Percentiles rank a stretch among this genome's conserved stretches.
Evolutionary conservation across 805 yeast genomes (phyloP).

Genomic region (Ogataea siamensis): DNA sequence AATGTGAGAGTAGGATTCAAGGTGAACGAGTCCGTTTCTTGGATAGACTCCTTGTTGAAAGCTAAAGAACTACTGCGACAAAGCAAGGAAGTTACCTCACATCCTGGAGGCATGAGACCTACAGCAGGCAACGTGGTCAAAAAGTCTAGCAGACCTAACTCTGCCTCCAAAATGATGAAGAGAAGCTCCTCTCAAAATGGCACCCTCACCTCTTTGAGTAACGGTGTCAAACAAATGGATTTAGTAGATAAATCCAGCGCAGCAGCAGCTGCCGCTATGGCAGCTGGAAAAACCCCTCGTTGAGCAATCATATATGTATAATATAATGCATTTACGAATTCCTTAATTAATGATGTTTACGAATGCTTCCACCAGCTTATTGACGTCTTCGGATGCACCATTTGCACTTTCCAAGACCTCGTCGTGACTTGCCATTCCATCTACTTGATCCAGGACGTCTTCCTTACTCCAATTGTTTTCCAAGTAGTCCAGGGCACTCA

Average conservation of each 20-base stretch:
- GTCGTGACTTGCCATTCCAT: constrained; percentile 85
- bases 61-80: constrained; percentile 56
- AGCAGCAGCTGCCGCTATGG: constrained; percentile 26
- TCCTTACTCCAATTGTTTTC: constrained; percentile 15
- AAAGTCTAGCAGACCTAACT: constrained; percentile 3
- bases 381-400: constrained; percentile 79
- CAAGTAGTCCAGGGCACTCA: constrained; percentile 54
- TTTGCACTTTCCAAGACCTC: constrained; percentile 86
- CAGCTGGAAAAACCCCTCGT: constrained; percentile 17
- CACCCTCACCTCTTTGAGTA: not conserved
- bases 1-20: constrained; percentile 37
- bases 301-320: constrained; percentile 2
- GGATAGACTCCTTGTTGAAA: constrained; percentile 69
- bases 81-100: constrained; percentile 20
- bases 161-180: constrained; percentile 1
- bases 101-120: not conserved
- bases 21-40: constrained; percentile 49
- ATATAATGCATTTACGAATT: constrained; percentile 7
- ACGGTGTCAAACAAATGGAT: constrained; percentile 7
- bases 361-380: constrained; percentile 61
- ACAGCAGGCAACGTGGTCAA: not conserved
- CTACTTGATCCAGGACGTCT: constrained; percentile 43
- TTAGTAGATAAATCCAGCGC: constrained; percentile 14
- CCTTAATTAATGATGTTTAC: constrained; percentile 31
- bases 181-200: constrained; percentile 10